Evolutionary conservation across 352 stramenopile genomes (phyloP).

Genomic region (Globisporangium solare): DNA sequence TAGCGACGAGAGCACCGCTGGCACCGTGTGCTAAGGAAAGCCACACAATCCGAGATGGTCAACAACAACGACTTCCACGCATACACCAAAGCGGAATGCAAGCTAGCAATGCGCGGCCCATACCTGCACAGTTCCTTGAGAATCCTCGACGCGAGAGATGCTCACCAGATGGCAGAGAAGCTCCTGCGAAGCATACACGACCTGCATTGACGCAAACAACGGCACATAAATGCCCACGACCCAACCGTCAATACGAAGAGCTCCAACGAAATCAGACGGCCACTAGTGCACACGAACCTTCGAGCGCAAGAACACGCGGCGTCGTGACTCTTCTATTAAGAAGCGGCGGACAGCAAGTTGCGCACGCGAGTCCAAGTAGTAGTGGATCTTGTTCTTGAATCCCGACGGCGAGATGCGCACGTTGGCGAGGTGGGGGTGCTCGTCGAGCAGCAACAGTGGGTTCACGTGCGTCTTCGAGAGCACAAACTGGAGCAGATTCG

Average conservation of each 20-base stretch:
- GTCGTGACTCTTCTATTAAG: slow-evolving; percentile 42
- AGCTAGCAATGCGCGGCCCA: not conserved
- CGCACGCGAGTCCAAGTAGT: slow-evolving; percentile 42
- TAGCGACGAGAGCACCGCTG: slow-evolving; percentile 61
- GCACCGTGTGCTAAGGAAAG: slow-evolving; percentile 49
- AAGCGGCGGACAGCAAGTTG: slow-evolving; percentile 62
- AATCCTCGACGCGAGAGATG: slow-evolving; percentile 53
- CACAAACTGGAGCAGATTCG: slow-evolving; percentile 29
- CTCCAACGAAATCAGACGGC: too few relatives aligned
- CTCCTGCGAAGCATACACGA: slow-evolving; percentile 39
- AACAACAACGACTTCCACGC: not conserved
- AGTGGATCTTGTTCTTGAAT: slow-evolving; percentile 41
- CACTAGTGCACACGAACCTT: too few relatives aligned
- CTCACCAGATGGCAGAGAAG: slow-evolving; percentile 60
- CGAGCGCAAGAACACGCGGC: slow-evolving; percentile 31
- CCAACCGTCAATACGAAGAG: slow-evolving; percentile 5
- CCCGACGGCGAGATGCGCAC: slow-evolving; percentile 34
- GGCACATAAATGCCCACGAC: slow-evolving; percentile 4
- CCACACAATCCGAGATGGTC: not conserved
- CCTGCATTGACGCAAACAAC: slow-evolving; percentile 14
- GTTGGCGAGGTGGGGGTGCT: slow-evolving; percentile 47
- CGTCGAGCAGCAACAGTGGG: slow-evolving; percentile 42
- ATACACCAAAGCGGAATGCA: slow-evolving; percentile 1
- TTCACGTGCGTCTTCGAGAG: slow-evolving; percentile 24
- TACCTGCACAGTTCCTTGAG: slow-evolving; percentile 69